These are phyloP conservation scores for Sphagnum fallax DNA, from an alignment of 228 moss, liverwort and hornwort genomes.

Conservation along the genomic window DNA sequence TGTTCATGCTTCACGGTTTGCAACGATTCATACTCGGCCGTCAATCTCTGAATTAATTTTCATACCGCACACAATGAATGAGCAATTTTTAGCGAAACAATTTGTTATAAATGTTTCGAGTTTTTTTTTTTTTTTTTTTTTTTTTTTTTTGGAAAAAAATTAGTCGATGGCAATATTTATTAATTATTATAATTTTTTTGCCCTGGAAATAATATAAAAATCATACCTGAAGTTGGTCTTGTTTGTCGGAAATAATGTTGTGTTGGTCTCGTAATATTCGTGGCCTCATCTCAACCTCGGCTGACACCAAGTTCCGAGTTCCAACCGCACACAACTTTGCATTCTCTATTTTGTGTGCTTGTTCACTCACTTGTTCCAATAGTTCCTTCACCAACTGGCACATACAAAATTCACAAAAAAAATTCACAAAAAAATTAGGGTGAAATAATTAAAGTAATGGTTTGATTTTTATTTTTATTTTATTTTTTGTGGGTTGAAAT, in stretches of 20 bases:
- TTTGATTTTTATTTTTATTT: not conserved
- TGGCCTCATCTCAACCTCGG: constrained; percentile 62
- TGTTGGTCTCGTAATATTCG: constrained; percentile 57
- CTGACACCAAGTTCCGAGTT: constrained; percentile 60
- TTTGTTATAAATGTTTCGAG: not conserved
- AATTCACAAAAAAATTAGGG: not conserved
- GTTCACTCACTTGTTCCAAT: constrained; percentile 58
- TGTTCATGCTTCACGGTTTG: constrained; percentile 75
- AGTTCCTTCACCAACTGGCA: constrained; percentile 73
- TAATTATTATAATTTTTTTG: not conserved
- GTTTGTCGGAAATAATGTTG: constrained; percentile 52
- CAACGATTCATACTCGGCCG: constrained; percentile 63
- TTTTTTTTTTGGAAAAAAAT: not conserved
- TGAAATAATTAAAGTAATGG: not conserved
- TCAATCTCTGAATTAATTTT: constrained; percentile 21
- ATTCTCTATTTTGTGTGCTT: constrained; percentile 60
- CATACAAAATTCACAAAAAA: not conserved
- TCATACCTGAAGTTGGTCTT: constrained; percentile 66
- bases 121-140: not conserved
- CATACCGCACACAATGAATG: not conserved
- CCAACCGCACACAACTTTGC: constrained; percentile 59
- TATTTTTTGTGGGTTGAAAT: too few species aligned
- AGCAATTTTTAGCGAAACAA: not conserved
- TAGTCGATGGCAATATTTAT: too few species aligned
- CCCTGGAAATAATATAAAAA: not conserved